Base-by-base conservation (phyloP, 192 early-diverging fungal genomes). In the Thamnidium elegans region DNA sequence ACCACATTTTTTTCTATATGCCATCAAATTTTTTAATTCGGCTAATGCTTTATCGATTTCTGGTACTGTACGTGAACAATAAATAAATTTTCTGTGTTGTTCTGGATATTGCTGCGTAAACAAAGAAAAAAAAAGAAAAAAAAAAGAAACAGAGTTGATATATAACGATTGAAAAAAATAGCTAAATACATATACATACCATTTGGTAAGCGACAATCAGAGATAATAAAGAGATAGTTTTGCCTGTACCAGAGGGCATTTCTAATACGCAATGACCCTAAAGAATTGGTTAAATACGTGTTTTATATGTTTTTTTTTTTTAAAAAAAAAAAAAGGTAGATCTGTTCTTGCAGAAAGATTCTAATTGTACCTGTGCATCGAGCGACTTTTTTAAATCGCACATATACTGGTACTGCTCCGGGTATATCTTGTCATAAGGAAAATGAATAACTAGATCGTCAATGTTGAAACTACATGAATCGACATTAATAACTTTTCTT, bases 321-420 rank as follows among this genome's bases (percentile, higher is more conserved):
- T 74, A n/a, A n/a, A n/a, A n/a, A n/a, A n/a, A n/a, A n/a, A n/a
- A n/a, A n/a, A 26, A 26, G 26, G 26, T 26, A 26, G 26, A 26
- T 26, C 26, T 26, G 26, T 26, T 26, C 26, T 26, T 26, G 26
- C 3, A 26, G 26, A 26, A 26, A 26, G 3, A 26, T 26, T 26
- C 26, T 26, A 26, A 26, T 3, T 26, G 26, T 26, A 89, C 91
- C 78, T 90, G 84, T 36, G 87, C 88, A 79, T 99, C 97, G 50
- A 99, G 80, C 14, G 93, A 87, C 55, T 86, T 79, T 72, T 99
- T 99, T 36, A 99, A 80, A 65, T 93, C 93, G 53, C 87, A 84
- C 98, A 99, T 99, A 79, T 99, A 98, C 15, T 89, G 84, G 86
- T 94, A 98, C 67, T 99, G 98, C 66, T 99, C 98, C 3, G 98